Conservation (phyloP, 2,329 filamentous ascomycete genomes). For the Aspergillus jensenii region DNA sequence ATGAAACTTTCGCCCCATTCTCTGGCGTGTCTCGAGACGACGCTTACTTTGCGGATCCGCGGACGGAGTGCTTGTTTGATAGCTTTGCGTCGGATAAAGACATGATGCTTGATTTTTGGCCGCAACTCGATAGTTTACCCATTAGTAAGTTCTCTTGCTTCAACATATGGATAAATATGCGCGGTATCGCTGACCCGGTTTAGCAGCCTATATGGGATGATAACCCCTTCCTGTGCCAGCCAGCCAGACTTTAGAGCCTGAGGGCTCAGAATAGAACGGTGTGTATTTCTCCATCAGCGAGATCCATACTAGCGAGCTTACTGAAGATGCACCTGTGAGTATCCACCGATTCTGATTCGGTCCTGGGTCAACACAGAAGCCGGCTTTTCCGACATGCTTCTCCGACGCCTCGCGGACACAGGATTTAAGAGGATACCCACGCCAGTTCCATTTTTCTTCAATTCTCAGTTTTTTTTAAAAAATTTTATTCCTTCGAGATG, state of each 20-base stretch:
- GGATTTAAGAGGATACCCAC: conserved; percentile 1
- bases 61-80: conserved; percentile 20
- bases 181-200: background rate
- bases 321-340: background rate
- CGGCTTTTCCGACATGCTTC: conserved; percentile 6
- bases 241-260: no score
- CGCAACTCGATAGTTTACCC: conserved; percentile 28
- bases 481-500: background rate
- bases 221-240: no score
- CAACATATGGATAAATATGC: no score
- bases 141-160: conserved; percentile 14
- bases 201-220: conserved; percentile 2
- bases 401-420: conserved; percentile 2
- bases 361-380: background rate
- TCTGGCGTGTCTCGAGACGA: background rate
- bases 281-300: background rate
- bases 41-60: conserved; percentile 11
- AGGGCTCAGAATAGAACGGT: background rate
- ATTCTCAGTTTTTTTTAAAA: no score
- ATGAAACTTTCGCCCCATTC: background rate
- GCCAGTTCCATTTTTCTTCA: background rate
- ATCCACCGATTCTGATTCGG: background rate
- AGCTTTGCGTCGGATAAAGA: conserved; percentile 20
- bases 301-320: background rate
- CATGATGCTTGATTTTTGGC: conserved; percentile 26